phyloP scores from a whole-genome alignment of 2,329 filamentous ascomycete genomes.

The Thelonectria discophora region DNA sequence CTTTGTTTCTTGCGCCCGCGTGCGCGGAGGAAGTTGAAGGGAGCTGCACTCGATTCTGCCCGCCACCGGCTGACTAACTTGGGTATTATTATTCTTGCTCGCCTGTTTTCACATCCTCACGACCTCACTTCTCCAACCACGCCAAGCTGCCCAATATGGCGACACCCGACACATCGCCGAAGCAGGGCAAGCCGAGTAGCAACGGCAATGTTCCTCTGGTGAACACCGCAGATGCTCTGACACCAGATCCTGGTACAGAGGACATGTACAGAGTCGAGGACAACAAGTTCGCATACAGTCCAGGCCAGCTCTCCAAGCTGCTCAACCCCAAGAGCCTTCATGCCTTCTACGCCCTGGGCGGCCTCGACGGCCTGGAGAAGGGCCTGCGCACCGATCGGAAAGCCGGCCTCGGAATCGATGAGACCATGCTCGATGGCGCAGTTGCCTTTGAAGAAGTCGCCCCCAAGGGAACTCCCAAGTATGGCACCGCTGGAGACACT shows the following conservation, averaged over 20 bases:
- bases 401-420: constrained; percentile 75
- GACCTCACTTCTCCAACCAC: constrained; percentile 6
- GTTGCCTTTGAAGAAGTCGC: constrained; percentile 73
- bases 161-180: constrained; percentile 21
- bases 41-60: neutral
- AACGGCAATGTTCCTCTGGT: constrained; percentile 23
- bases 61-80: too few relatives aligned
- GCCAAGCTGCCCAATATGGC: constrained; percentile 31
- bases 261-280: constrained; percentile 75
- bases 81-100: too few relatives aligned
- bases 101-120: too few relatives aligned
- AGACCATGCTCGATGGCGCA: constrained; percentile 68
- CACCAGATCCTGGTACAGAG: constrained; percentile 74
- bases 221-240: constrained; percentile 45
- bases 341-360: constrained; percentile 80
- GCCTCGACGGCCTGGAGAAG: constrained; percentile 75
- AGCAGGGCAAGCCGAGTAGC: constrained; percentile 27
- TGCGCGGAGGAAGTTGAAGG: neutral
- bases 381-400: constrained; percentile 73
- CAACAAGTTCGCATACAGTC: constrained; percentile 86
- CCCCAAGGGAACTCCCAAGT: constrained; percentile 46
- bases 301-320: constrained; percentile 81
- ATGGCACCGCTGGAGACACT: constrained; percentile 47
- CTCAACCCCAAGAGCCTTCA: constrained; percentile 81
- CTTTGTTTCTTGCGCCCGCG: neutral